Percentiles rank a stretch among this genome's conserved stretches.
These are phyloP conservation scores for Dactylellina parvicollis DNA, from an alignment of 2,329 filamentous ascomycete genomes.

Conservation along the genomic window DNA sequence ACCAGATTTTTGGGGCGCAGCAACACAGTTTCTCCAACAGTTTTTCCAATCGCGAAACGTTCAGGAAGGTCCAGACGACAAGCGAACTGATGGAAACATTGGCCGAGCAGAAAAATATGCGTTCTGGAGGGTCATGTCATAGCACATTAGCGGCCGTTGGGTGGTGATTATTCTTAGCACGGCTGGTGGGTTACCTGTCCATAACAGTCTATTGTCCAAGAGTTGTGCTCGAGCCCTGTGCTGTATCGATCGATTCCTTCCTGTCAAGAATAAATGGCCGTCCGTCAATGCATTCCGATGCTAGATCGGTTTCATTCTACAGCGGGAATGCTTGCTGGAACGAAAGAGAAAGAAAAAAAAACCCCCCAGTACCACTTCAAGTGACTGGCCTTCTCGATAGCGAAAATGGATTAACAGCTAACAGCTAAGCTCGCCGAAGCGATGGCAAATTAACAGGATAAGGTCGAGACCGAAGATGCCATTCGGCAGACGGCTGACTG, in stretches of 20 bases:
- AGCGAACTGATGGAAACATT: conserved; percentile 39
- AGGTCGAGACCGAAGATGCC: conserved; percentile 28
- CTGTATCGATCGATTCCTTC: conserved; percentile 29
- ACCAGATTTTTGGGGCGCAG: conserved; percentile 41
- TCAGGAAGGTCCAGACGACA: conserved; percentile 52
- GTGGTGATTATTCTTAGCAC: conserved; percentile 41
- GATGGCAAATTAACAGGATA: conserved; percentile 46
- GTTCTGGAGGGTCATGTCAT: conserved; percentile 31
- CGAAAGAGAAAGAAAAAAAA: background rate
- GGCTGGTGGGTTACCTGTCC: no score
- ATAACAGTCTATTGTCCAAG: no score
- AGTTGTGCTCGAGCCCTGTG: conserved; percentile 39
- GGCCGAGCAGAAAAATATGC: conserved; percentile 25
- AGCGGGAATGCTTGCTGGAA: conserved; percentile 39
- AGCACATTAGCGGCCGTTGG: conserved; percentile 48
- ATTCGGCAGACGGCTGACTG: conserved; percentile 49
- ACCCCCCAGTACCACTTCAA: no score
- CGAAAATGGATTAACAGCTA: conserved; percentile 3
- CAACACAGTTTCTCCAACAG: conserved; percentile 55
- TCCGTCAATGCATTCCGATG: conserved; percentile 51
- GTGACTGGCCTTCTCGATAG: background rate
- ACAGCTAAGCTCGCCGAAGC: conserved; percentile 28
- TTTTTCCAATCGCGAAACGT: conserved; percentile 26
- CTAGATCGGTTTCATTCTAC: conserved; percentile 49
- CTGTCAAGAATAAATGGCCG: conserved; percentile 45